Evolutionary conservation across 2,329 filamentous ascomycete species (phyloP).

Genomic region (Hawksworthiomyces lignivorus): DNA sequence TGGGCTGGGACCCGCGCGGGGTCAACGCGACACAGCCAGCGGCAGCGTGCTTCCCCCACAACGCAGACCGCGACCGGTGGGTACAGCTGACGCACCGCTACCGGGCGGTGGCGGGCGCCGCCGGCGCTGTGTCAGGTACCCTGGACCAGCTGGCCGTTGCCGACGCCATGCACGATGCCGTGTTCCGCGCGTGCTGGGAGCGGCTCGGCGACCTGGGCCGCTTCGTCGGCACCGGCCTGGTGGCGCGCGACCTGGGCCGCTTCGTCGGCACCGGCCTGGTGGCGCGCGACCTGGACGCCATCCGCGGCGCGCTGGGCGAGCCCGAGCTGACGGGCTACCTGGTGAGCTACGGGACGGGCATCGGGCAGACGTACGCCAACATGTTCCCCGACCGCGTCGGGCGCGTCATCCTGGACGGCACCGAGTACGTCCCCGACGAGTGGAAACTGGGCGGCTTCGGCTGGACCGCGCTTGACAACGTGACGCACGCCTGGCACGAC

Average conservation of each 20-base stretch:
- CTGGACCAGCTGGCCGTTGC: slow-evolving; percentile 30
- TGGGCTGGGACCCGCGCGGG: slow-evolving; percentile 49
- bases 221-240: slow-evolving; percentile 38
- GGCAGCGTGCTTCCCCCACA: slow-evolving; percentile 37
- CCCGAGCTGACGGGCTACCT: slow-evolving; percentile 41
- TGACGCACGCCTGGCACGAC: slow-evolving; percentile 40
- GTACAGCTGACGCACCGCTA: slow-evolving; percentile 30
- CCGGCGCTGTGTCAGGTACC: slow-evolving; percentile 12
- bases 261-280: slow-evolving; percentile 40
- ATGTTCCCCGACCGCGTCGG: slow-evolving; percentile 43
- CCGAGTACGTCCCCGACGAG: slow-evolving; percentile 39
- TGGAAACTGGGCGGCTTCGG: slow-evolving; percentile 38
- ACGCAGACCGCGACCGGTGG: slow-evolving; percentile 41
- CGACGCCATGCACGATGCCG: slow-evolving; percentile 39
- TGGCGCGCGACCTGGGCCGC: slow-evolving; percentile 38
- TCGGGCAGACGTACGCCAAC: slow-evolving; percentile 43
- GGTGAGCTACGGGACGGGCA: slow-evolving; percentile 44
- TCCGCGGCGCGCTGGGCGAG: slow-evolving; percentile 36
- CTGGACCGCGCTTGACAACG: slow-evolving; percentile 40
- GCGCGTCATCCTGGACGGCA: slow-evolving; percentile 41
- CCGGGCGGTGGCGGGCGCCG: slow-evolving; percentile 27
- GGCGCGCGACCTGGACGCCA: slow-evolving; percentile 41
- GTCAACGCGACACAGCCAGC: slow-evolving; percentile 40
- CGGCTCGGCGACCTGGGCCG: slow-evolving; percentile 36
- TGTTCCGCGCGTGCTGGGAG: slow-evolving; percentile 35